Evolutionary conservation across 108 stramenopile species (phyloP), one percentile per base, ranked within the genome.

Genomic region (Fistulifera pelliculosa): DNA sequence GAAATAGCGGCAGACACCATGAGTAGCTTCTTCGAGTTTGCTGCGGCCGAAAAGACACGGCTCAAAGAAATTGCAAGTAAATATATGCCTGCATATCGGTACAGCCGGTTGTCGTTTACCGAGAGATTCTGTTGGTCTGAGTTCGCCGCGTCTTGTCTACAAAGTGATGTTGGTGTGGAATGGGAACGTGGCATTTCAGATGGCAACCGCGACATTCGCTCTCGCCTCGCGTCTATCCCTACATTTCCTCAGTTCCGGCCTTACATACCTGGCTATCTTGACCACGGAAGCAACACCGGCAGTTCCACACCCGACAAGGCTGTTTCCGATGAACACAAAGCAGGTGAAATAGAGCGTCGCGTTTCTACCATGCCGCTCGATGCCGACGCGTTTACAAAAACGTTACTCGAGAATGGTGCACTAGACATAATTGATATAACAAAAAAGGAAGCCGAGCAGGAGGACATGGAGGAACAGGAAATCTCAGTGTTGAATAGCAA

Each of bases 391-490:
- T 74, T 73, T 38, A 76, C 72, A 21, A 73, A 80, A 65, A 65
- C 69, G 44, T 56, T 79, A 53, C 54, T 70, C 40, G 52, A 75
- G 56, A 52, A 79, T 45, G 75, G 77, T 1, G 70, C 64, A 13
- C 61, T 85, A 47, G 71, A 69, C 48, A 87, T 93, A 67, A 80
- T 93, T 47, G 91, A 93, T 41, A 88, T 92, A 13, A 92, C 84
- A 11, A 92, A 92, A 54, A 81, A 79, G 49, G 84, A 85, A 68
- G 60, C 79, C 1, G 54, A 62, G 22, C 76, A 78, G 38, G 83
- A 76, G 5, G 58, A 77, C 31, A 69, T 70, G 28, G 69, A 71
- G 23, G 60, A 48, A 5, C 7, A 45, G 11, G 31, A 35, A 35
- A 35, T 35, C 8, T 35, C 31, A 6, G 3, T 35, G 8, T 35